A percentile compares a stretch with the other conserved stretches of the same genome.
phyloP scores from a whole-genome alignment of 2,329 filamentous ascomycete species.

The Byssochlamys sp. region DNA sequence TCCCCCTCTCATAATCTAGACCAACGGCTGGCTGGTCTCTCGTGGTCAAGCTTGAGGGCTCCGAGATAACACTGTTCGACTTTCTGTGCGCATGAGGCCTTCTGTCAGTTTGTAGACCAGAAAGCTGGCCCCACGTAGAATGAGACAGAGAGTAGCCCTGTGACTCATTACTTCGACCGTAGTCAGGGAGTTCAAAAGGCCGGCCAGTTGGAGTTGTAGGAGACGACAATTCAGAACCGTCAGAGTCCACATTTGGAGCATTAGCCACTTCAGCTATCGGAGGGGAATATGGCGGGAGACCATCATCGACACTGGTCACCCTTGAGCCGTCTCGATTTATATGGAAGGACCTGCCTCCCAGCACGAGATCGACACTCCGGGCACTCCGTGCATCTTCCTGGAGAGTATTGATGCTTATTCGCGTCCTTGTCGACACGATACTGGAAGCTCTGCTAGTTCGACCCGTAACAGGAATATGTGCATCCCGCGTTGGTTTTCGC shows the following conservation, averaged over 20 bases:
- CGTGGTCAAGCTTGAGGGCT: background rate
- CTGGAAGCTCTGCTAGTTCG: constrained; percentile 21
- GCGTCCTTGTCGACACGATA: constrained; percentile 21
- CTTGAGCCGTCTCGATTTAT: constrained; percentile 23
- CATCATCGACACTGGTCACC: constrained; percentile 13
- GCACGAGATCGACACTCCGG: constrained; percentile 19
- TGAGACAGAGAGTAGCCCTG: background rate
- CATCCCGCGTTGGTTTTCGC: background rate
- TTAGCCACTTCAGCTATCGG: background rate
- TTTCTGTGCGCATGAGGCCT: background rate
- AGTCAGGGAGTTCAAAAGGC: background rate
- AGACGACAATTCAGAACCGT: background rate
- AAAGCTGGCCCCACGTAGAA: background rate
- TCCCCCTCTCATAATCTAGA: background rate
- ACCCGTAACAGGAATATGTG: background rate
- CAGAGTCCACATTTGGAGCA: background rate
- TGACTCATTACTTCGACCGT: background rate
- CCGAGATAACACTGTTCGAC: background rate
- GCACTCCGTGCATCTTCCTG: constrained; percentile 14
- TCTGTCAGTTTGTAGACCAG: background rate
- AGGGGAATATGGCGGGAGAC: constrained; percentile 12
- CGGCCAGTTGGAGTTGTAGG: constrained; percentile 1
- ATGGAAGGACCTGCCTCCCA: constrained; percentile 19
- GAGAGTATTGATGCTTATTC: constrained; percentile 18
- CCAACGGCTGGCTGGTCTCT: background rate